Conservation (phyloP, 805 yeast species). For the Ascoidea asiatica region DNA sequence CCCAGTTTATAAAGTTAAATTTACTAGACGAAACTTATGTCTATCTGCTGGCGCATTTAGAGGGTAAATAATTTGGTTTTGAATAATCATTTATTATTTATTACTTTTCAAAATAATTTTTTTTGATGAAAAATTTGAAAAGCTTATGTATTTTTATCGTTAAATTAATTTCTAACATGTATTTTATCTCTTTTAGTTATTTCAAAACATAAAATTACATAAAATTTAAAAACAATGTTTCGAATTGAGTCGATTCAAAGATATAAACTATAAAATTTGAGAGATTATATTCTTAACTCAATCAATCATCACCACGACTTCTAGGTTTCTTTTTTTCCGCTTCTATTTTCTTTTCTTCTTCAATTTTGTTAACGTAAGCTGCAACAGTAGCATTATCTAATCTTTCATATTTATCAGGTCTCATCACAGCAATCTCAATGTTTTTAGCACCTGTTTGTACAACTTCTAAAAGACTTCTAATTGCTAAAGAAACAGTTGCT, state of each 20-base stretch:
- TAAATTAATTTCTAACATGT: too few species aligned
- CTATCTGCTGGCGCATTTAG: conserved; percentile 84
- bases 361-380: conserved; percentile 66
- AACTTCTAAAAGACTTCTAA: conserved; percentile 82
- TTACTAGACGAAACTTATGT: conserved; percentile 82
- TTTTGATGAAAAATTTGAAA: too few species aligned
- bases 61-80: conserved; percentile 25
- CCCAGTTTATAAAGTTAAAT: conserved; percentile 85
- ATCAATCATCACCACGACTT: background rate
- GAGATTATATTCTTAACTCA: too few species aligned
- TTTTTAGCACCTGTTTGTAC: conserved; percentile 97
- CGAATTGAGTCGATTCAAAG: too few species aligned
- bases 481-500: conserved; percentile 66
- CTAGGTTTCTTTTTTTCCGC: conserved; percentile 56
- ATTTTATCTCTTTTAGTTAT: too few species aligned
- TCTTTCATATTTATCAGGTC: conserved; percentile 45
- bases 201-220: too few species aligned
- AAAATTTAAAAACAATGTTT: too few species aligned
- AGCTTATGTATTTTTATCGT: too few species aligned
- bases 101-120: too few species aligned
- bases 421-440: conserved; percentile 83
- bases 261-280: too few species aligned
- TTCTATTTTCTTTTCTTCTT: conserved; percentile 76
- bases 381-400: conserved; percentile 63
- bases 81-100: too few species aligned